Evolutionary conservation across 1,284 basidiomycete species (phyloP), one percentile per base, ranked within the genome.

Genomic region (Ganoderma lucidum): DNA sequence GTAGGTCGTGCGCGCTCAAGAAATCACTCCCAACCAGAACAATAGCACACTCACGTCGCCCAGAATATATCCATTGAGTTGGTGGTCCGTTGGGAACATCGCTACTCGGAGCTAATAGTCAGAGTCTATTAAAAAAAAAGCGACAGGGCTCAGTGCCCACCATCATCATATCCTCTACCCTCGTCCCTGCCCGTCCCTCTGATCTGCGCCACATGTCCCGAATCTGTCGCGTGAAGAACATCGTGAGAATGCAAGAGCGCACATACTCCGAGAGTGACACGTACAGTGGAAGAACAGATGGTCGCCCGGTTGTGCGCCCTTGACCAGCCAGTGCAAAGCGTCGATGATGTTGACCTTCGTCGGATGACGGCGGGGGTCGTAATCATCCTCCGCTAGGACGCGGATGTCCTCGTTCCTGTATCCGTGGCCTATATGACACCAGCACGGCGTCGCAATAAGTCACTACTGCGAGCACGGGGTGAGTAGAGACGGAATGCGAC

Each of bases 241-340:
- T 3, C 5, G 15, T 30, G 3, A 42, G 23, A 2, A 61, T 0
- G 10, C 12, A 15, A 61, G 4, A 9, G 28, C 23, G 9, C 19
- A 28, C 3, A 14, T 5, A 12, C 6, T 17, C 60, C 6, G 4
- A 28, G 15, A n/a, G n/a, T 17, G 9, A 42, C 44, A 35, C 88
- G 67, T 77, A 92, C 91, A 97, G 76, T 96, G 95, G 79, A 97
- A 93, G 80, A 97, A 95, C 10, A 97, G 82, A 1, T 94, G 91
- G 79, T 97, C 96, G 73, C 97, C 86, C 5, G 87, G 83, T 44
- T 84, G 82, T 1, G 96, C 95, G 70, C 85, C 89, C 41, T 84
- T 80, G 3, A 97, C 93, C n/a, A 97, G 87, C 96, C 96, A 97
- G 59, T 83, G 84, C 93, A 96, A 96, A 0, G 91, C 94, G 37